These are phyloP conservation scores for Benincasa hispida DNA, from an alignment of 306 rosid genomes.

Conservation along the genomic window DNA sequence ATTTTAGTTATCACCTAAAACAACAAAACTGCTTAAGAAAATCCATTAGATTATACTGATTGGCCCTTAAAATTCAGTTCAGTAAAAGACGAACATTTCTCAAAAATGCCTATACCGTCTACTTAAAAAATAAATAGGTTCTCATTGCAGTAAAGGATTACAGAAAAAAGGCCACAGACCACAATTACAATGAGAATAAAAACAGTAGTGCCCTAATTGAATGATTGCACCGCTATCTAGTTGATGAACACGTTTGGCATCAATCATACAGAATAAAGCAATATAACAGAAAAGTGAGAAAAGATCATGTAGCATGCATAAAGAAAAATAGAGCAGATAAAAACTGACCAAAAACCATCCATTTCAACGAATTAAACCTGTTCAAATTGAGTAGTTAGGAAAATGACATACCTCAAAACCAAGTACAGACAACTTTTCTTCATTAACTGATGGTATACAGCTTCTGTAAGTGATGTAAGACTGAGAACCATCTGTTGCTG, in stretches of 20 bases:
- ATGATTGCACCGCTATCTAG: background rate
- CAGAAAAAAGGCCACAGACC: background rate
- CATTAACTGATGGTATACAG: conserved; percentile 61
- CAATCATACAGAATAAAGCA: background rate
- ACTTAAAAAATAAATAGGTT: background rate
- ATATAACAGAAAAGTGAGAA: background rate
- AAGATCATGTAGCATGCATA: background rate
- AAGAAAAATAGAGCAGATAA: background rate
- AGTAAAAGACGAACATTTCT: background rate
- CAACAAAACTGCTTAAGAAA: background rate
- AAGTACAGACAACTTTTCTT: conserved; percentile 64
- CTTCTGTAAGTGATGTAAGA: conserved; percentile 70
- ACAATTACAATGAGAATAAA: background rate
- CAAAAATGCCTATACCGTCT: background rate
- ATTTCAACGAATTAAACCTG: background rate
- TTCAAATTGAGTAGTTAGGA: background rate
- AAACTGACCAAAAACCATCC: background rate
- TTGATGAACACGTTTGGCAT: background rate
- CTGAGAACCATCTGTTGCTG: conserved; percentile 26
- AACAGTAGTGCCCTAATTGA: background rate
- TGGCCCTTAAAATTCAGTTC: background rate
- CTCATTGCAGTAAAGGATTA: background rate
- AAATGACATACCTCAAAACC: conserved; percentile 56
- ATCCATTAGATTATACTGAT: background rate
- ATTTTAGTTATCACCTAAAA: background rate